Evolutionary conservation across 257 asterid genomes (phyloP).

Genomic region (Nicotiana noctiflora): DNA sequence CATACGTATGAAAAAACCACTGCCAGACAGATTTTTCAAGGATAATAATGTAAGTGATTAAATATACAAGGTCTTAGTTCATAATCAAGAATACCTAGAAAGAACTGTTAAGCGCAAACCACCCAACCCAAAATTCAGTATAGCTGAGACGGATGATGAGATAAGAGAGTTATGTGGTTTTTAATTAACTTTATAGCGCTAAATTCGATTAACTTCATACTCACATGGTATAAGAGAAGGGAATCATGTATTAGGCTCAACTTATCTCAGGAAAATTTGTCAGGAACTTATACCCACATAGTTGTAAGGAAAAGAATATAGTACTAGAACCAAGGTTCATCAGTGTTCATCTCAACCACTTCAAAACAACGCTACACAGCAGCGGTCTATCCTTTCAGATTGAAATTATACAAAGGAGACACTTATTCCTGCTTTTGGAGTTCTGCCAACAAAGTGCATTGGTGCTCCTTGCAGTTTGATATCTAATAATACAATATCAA

Average conservation of each 20-base stretch:
- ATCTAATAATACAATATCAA: not conserved
- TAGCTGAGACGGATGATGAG: not conserved
- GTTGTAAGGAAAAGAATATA: not conserved
- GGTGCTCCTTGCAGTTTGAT: not conserved
- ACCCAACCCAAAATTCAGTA: not conserved
- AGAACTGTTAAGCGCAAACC: too few relatives aligned
- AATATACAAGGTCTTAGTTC: not conserved
- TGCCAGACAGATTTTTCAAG: not conserved
- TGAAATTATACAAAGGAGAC: constrained; percentile 2
- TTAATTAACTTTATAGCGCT: too few relatives aligned
- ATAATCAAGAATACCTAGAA: not conserved
- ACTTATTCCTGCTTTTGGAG: not conserved
- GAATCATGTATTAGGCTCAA: not conserved
- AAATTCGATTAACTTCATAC: not conserved
- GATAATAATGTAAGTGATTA: too few relatives aligned
- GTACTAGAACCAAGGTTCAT: not conserved
- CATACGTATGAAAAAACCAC: not conserved
- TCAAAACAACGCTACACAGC: not conserved
- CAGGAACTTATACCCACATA: not conserved
- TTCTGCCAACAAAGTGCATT: not conserved
- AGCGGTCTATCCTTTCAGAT: not conserved
- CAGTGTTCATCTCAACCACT: not conserved
- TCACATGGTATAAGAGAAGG: not conserved
- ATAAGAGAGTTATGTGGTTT: too few relatives aligned
- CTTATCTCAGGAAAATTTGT: not conserved